Evolutionary conservation across 2,329 filamentous ascomycete species (phyloP), one percentile per base, ranked within the genome.

Genomic region (Fusarium sp.): DNA sequence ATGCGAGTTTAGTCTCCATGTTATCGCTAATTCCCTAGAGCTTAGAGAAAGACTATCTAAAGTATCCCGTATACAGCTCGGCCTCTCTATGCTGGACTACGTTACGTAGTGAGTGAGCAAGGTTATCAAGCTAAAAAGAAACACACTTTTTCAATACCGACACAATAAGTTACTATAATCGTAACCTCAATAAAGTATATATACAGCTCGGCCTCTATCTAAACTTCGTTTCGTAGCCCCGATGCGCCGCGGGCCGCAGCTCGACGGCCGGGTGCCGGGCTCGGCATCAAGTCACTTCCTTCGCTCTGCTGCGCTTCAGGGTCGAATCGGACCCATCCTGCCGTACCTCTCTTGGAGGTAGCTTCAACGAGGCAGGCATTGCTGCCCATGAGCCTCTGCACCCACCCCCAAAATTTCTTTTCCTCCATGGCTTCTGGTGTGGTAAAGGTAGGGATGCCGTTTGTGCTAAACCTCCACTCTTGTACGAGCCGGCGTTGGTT

Each of bases 371-470:
- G 45, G 59, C 74, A 76, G 7, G 61, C 34, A 20, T 71, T 70
- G 7, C 51, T 21, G 11, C 64, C 43, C 74, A 76, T 76, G 48
- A 72, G 59, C 12, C 48, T 43, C 46, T 67, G 63, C 4, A 75
- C 59, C 34, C 50, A 43, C 7, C 43, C 13, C 74, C 74, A 76
- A 13, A 51, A 37, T 8, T 49, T 20, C 9, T 49, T 34, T 21
- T 74, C 64, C 3, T 58, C 32, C 9, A 10, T 28, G 12, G 59
- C 64, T n/a, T 30, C 21, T 9, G 58, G 30, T 9, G 65, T 65
- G 41, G 55, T 62, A 48, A 77, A 75, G 28, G 41, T 65, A 5
- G 74, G 74, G 18, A 75, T 56, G 1, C 74, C 75, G 18, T 74
- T 51, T 51, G 63, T 70, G 49, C 70, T 74, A 41, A 74, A 65